phyloP scores from a whole-genome alignment of 257 asterid genomes.

The Nicotiana tabacum region DNA sequence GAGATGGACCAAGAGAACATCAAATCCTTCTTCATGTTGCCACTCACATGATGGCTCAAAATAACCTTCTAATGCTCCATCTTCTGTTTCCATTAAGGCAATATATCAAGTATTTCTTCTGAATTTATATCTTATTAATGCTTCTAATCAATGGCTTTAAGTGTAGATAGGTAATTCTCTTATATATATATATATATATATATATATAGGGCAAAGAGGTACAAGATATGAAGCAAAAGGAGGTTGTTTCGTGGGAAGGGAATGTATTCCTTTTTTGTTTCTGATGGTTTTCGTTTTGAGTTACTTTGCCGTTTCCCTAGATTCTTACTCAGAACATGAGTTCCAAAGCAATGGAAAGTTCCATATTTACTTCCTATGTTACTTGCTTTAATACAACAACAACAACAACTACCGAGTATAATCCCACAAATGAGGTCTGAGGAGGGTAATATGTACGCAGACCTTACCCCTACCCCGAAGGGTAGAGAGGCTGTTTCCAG shows the following conservation, averaged over 20 bases:
- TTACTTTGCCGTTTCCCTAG: not conserved
- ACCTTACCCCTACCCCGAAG: too few relatives aligned
- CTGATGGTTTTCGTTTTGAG: not conserved
- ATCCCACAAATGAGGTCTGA: too few relatives aligned
- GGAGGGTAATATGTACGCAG: too few relatives aligned
- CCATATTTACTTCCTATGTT: not conserved
- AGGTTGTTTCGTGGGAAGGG: not conserved
- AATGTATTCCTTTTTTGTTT: not conserved
- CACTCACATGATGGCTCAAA: conserved; percentile 5
- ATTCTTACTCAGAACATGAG: not conserved
- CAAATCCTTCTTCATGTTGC: not conserved
- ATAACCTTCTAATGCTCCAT: not conserved
- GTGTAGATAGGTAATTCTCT: too few relatives aligned
- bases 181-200: not conserved
- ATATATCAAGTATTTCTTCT: not conserved
- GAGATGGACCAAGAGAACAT: conserved; percentile 7
- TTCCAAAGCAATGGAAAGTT: not conserved
- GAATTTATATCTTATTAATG: not conserved
- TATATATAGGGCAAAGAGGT: not conserved
- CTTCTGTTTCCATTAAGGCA: not conserved
- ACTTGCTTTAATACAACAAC: not conserved
- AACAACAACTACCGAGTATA: too few relatives aligned
- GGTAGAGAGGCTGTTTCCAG: too few relatives aligned
- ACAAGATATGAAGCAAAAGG: not conserved
- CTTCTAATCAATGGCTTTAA: not conserved